A percentile compares a stretch with the other conserved stretches of the same genome.
phyloP scores from a whole-genome alignment of 1,284 basidiomycete genomes.

The Marasmius oreades region DNA sequence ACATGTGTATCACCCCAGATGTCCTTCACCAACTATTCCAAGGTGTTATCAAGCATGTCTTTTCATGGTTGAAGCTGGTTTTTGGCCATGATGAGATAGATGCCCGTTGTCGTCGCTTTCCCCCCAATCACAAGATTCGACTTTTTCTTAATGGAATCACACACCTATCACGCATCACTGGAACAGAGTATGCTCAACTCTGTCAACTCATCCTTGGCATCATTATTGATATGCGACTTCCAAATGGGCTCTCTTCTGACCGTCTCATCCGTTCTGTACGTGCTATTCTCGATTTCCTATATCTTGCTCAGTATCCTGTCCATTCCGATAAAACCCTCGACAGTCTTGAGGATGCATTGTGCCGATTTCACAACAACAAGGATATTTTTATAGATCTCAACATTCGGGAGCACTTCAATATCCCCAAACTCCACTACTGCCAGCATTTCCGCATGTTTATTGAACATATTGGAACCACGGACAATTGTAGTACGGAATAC shows the following conservation, averaged over 20 bases:
- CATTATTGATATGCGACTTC: no score
- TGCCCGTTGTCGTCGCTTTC: constrained; percentile 25
- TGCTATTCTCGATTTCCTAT: no score
- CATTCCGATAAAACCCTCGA: constrained; percentile 22
- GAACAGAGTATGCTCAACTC: constrained; percentile 29
- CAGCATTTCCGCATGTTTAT: constrained; percentile 11
- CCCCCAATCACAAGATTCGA: constrained; percentile 28
- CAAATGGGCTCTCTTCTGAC: no score
- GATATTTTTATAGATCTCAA: constrained; percentile 20
- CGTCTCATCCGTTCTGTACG: no score
- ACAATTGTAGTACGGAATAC: constrained; percentile 27
- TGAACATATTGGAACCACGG: constrained; percentile 18
- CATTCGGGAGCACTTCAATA: constrained; percentile 23
- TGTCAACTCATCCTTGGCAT: constrained; percentile 28
- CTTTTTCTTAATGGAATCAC: constrained; percentile 35
- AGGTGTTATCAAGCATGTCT: constrained; percentile 4
- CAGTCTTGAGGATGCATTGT: constrained; percentile 18
- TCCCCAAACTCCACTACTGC: constrained; percentile 26
- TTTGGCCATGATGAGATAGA: constrained; percentile 27
- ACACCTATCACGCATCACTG: constrained; percentile 23
- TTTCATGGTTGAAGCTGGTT: constrained; percentile 21
- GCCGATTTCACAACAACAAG: constrained; percentile 28
- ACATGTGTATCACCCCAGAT: constrained; percentile 26
- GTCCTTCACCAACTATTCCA: constrained; percentile 31
- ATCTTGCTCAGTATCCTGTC: constrained; percentile 25